Percentiles rank a stretch among this genome's conserved stretches.
Conservation (phyloP, 164 flowering plant genomes). For the Berberis vulgaris region DNA sequence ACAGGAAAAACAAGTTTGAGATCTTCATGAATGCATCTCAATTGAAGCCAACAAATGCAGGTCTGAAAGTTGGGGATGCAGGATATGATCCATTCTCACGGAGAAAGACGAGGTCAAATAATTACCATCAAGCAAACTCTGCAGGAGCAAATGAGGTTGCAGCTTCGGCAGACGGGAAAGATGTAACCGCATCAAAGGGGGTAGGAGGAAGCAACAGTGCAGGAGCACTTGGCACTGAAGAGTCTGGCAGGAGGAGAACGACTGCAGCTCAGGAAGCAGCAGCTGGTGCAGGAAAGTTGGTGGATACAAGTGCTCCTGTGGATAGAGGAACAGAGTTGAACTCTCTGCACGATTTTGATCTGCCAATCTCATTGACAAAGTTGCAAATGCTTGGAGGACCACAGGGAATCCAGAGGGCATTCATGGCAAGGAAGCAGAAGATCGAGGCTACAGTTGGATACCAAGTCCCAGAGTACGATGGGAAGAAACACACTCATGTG, state of each 20-base stretch:
- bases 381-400: slow-evolving; percentile 78
- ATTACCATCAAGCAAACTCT: slow-evolving; percentile 57
- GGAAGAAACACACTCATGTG: too few species aligned
- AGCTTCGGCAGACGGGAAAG: not conserved
- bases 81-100: too few species aligned
- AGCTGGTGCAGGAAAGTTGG: slow-evolving; percentile 87
- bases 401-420: slow-evolving; percentile 64
- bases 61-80: too few species aligned
- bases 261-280: slow-evolving; percentile 23
- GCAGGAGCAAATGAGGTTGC: slow-evolving; percentile 25
- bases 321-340: slow-evolving; percentile 76
- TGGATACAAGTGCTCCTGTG: slow-evolving; percentile 91
- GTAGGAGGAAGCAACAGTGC: not conserved
- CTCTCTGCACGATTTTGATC: slow-evolving; percentile 64
- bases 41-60: slow-evolving; percentile 31
- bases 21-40: slow-evolving; percentile 89
- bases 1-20: too few species aligned
- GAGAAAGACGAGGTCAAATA: slow-evolving; percentile 87
- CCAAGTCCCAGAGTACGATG: too few species aligned
- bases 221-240: too few species aligned
- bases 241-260: too few species aligned
- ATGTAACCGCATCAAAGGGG: not conserved
- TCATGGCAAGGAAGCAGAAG: slow-evolving; percentile 82
- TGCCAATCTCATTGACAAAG: slow-evolving; percentile 61
- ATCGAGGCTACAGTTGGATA: slow-evolving; percentile 49